A percentile compares a stretch with the other conserved stretches of the same genome.
Evolutionary conservation across 2,329 filamentous ascomycete genomes (phyloP).

Genomic region (Lecanicillium sp.): DNA sequence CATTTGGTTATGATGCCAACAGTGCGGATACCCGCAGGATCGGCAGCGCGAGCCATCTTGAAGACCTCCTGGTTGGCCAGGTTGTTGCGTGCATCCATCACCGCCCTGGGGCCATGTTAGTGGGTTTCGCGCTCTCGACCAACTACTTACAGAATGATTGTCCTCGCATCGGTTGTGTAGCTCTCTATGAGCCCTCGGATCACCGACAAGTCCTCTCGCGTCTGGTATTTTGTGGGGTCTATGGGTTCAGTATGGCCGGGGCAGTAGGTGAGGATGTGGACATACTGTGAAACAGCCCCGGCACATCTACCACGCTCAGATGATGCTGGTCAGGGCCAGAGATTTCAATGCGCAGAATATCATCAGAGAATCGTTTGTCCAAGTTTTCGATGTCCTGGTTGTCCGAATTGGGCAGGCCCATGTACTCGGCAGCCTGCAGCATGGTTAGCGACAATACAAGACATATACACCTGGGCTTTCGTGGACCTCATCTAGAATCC

Average conservation of each 20-base stretch:
- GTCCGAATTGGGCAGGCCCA: slow-evolving; percentile 1
- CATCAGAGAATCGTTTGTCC: slow-evolving; percentile 1
- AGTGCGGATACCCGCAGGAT: slow-evolving; percentile 1
- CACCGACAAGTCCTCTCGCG: background rate
- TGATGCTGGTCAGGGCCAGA: slow-evolving; percentile 2
- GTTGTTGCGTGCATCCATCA: slow-evolving; percentile 4
- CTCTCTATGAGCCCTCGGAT: slow-evolving; percentile 2
- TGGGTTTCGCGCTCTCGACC: background rate
- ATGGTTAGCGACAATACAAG: background rate
- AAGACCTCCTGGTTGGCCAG: slow-evolving; percentile 4
- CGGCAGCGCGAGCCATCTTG: slow-evolving; percentile 2
- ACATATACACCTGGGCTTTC: background rate
- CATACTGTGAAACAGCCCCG: slow-evolving; percentile 1
- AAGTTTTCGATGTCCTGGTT: background rate
- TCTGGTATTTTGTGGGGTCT: slow-evolving; percentile 4
- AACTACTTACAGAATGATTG: slow-evolving; percentile 1
- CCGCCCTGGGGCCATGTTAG: slow-evolving; percentile 1
- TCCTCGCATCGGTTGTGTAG: background rate
- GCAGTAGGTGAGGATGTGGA: too few relatives aligned
- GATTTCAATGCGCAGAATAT: slow-evolving; percentile 1
- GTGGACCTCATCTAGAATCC: slow-evolving; percentile 1
- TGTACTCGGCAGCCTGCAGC: background rate
- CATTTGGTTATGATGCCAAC: slow-evolving; percentile 1
- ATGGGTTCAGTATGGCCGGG: background rate
- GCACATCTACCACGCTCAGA: slow-evolving; percentile 2